Evolutionary conservation across 2,329 filamentous ascomycete genomes (phyloP), one percentile per base, ranked within the genome.

Genomic region (Ophiostoma himal-ulmi): DNA sequence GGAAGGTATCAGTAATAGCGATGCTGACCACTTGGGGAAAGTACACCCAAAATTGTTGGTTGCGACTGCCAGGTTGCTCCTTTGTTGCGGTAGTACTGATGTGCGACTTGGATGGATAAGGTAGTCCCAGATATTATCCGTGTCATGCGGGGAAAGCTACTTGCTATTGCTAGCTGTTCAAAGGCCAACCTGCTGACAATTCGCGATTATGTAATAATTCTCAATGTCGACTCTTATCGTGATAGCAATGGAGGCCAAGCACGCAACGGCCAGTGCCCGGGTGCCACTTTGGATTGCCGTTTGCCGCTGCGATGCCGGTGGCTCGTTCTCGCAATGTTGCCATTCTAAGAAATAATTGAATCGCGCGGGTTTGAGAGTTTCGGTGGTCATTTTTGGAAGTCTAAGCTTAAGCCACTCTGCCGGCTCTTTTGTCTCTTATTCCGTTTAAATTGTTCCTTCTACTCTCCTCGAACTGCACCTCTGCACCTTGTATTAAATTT

Each of bases 61-160:
- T 62, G 57, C 26, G 57, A 60, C 60, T n/a, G 60, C 30, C 30
- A 30, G 8, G 14, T 62, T 17, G 26, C 5, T 36, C 57, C 30
- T 64, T 37, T 30, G 54, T 22, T 30, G 22, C 26, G 17, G 54
- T 60, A 30, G 60, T 64, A 22, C 52, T 57, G 52, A 26, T 57
- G 44, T 48, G 52, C 52, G n/a, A 14, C n/a, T 36, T 64, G 34
- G 30, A 64, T 64, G 60, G 60, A 64, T 62, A 26, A 26, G 26
- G 57, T 34, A 62, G 57, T 57, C n/a, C 52, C 52, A 57, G n/a
- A 57, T 57, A 57, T 22, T 57, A 57, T 22, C 26, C 14, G 30
- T 37, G 62, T 65, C 20, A 65, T 65, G 62, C 62, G 62, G 62
- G 62, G 62, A 65, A 65, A 65, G 62, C 62, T 65, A 65, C 34